Conservation (phyloP, 352 stramenopile genomes). For the Pythium rishiriense region DNA sequence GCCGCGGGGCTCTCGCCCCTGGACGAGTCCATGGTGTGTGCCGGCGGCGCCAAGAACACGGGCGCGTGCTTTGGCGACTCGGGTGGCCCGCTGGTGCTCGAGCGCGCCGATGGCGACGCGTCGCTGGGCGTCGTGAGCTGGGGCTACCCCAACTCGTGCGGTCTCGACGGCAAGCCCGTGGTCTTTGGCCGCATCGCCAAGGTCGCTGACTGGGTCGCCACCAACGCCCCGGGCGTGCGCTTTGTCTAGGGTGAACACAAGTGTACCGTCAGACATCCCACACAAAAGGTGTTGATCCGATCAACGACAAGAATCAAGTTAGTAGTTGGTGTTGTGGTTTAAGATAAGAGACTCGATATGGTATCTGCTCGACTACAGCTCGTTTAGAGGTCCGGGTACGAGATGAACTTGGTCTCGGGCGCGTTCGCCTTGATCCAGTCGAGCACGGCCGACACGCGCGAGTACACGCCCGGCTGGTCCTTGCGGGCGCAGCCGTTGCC, state of each 20-base stretch:
- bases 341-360: neutral
- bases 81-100: slow-evolving; percentile 45
- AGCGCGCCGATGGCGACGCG: slow-evolving; percentile 29
- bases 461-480: slow-evolving; percentile 26
- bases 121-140: slow-evolving; percentile 64
- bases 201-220: slow-evolving; percentile 45
- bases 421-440: slow-evolving; percentile 18
- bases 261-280: neutral
- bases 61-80: slow-evolving; percentile 51
- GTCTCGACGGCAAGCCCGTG: slow-evolving; percentile 43
- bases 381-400: neutral
- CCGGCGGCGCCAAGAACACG: slow-evolving; percentile 30
- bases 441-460: slow-evolving; percentile 10
- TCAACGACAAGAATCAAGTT: too few species aligned
- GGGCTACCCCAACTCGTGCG: slow-evolving; percentile 44
- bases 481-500: slow-evolving; percentile 20
- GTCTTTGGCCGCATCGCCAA: slow-evolving; percentile 53
- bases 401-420: slow-evolving; percentile 5
- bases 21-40: slow-evolving; percentile 49
- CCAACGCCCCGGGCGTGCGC: slow-evolving; percentile 15
- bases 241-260: neutral
- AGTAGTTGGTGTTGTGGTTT: neutral
- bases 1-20: slow-evolving; percentile 7
- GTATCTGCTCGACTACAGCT: neutral
- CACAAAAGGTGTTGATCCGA: neutral